Conservation (phyloP, 73 alveolate species). For the Loxodes magnus region DNA sequence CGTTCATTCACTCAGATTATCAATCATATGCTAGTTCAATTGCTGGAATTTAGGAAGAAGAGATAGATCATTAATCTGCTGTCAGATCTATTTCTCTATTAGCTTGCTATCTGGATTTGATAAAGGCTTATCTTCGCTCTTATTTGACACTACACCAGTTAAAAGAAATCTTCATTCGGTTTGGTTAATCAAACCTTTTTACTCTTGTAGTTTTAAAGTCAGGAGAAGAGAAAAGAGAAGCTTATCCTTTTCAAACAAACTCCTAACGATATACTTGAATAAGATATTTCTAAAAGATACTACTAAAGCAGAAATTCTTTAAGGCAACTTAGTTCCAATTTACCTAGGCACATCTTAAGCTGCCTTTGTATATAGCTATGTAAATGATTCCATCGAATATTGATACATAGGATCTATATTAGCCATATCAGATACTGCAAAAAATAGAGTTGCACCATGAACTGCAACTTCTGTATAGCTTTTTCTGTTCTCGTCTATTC, state of each 20-base stretch:
- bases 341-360: constrained; percentile 18
- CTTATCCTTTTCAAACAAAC: constrained; percentile 96
- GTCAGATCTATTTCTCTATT: constrained; percentile 23
- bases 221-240: constrained; percentile 86
- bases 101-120: constrained; percentile 43
- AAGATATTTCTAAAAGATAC: not conserved
- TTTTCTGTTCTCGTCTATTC: constrained; percentile 67
- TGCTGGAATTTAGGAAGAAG: constrained; percentile 49
- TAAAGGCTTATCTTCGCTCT: constrained; percentile 31
- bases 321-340: constrained; percentile 44
- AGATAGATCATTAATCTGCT: constrained; percentile 31
- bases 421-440: constrained; percentile 55
- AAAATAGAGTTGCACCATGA: constrained; percentile 73
- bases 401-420: constrained; percentile 93
- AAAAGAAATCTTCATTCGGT: constrained; percentile 52
- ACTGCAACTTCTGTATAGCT: constrained; percentile 78
- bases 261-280: constrained; percentile 65
- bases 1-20: constrained; percentile 65
- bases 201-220: constrained; percentile 59
- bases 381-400: constrained; percentile 83
- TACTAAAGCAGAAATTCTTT: constrained; percentile 36
- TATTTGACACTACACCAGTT: constrained; percentile 61
- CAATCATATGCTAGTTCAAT: constrained; percentile 54
- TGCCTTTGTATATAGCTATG: constrained; percentile 47
- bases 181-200: constrained; percentile 9